Base-by-base conservation (phyloP, 2,329 filamentous ascomycete species). In the Sporothrix brasiliensis region DNA sequence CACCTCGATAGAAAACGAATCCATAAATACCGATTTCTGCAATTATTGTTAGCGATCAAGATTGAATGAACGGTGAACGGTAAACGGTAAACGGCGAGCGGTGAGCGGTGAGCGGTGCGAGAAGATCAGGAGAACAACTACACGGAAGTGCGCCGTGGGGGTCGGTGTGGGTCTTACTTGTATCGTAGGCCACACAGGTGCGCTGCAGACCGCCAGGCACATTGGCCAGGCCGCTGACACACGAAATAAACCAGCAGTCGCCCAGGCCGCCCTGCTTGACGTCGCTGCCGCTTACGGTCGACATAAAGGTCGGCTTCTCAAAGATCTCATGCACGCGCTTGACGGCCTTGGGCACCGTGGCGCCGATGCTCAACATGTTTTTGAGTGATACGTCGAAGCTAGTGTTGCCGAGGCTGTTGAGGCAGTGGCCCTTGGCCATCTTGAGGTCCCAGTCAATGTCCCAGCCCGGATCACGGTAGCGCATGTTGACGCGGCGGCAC, bases 191-290 rank as follows among this genome's bases (percentile, higher is more conserved):
- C 41, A 96, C 91, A 75, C 92, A 96, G 9, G 92, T 85, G 21
- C 87, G 86, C 76, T 91, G 85, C 69, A 97, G 89, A 16, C 91
- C 83, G 1, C 86, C 88, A 61, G 89, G 82, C 72, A 92, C 90
- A 73, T 92, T 93, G 44, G 89, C 89, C 74, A 96, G 83, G 0
- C 92, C 92, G 44, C 90, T 92, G 39, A 96, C 80, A 27, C 90
- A 90, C 7, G 92, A 91, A 80, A 95, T 89, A 68, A 93, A 86
- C 91, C 92, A 94, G 80, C 92, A 95, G 76, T 94, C 88, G n/a
- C 92, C 92, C 50, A 91, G 85, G 53, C 84, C 85, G 2, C 92
- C 92, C 76, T 95, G 92, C 76, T 92, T 91, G 71, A 94, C 87
- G 77, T 95, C 92, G 70, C 88, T 87, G 14, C 90, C 89, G 74